Evolutionary conservation across 306 rosid species (phyloP).

Genomic region (Sophora flavescens): DNA sequence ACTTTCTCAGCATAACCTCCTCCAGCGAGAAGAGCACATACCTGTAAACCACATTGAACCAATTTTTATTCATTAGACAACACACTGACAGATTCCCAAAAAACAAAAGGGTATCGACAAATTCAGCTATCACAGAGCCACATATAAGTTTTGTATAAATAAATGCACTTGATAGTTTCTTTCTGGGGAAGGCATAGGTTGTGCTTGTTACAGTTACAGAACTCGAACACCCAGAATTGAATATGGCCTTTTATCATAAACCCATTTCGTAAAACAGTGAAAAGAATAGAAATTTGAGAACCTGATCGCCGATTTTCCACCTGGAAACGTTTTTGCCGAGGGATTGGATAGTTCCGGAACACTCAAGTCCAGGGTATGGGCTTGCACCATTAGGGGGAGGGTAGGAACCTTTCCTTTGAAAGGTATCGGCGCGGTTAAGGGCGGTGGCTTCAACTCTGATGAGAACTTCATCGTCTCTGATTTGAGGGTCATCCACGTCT

Average conservation of each 20-base stretch:
- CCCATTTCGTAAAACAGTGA: slow-evolving; percentile 13
- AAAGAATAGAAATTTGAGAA: not conserved
- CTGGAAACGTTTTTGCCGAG: slow-evolving; percentile 69
- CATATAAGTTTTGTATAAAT: not conserved
- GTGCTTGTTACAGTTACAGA: not conserved
- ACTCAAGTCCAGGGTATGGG: slow-evolving; percentile 79
- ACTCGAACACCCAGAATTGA: slow-evolving; percentile 27
- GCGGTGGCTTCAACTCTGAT: slow-evolving; percentile 81
- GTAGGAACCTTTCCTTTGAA: slow-evolving; percentile 74
- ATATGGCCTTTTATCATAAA: not conserved
- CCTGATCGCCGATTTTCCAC: slow-evolving; percentile 95
- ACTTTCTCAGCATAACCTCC: slow-evolving; percentile 75
- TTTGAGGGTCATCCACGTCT: slow-evolving; percentile 74
- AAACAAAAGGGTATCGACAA: not conserved
- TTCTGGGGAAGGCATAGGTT: not conserved
- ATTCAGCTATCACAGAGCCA: not conserved
- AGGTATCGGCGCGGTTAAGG: slow-evolving; percentile 79
- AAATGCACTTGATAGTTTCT: slow-evolving; percentile 2
- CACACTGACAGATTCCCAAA: slow-evolving; percentile 13
- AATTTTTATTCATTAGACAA: slow-evolving; percentile 27
- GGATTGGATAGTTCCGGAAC: slow-evolving; percentile 78
- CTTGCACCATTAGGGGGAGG: slow-evolving; percentile 87
- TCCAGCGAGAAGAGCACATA: slow-evolving; percentile 71
- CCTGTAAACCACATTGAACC: slow-evolving; percentile 52
- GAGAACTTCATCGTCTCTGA: slow-evolving; percentile 76